These are phyloP conservation scores for Penicillium sp. DNA, from an alignment of 2,329 filamentous ascomycete genomes.

Conservation along the genomic window DNA sequence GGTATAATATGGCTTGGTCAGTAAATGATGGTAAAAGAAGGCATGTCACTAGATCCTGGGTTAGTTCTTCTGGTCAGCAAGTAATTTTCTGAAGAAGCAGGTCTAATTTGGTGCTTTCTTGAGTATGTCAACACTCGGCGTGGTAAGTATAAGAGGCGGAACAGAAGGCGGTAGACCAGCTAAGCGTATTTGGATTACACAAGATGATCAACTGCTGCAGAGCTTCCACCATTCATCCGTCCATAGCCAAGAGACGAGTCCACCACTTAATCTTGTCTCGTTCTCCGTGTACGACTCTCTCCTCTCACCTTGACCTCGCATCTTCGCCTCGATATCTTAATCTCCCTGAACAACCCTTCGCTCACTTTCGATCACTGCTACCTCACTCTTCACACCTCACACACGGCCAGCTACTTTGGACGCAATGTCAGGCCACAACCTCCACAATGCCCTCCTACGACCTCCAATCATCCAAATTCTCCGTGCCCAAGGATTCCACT, in stretches of 20 bases:
- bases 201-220: neutral
- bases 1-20: neutral
- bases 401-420: neutral
- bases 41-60: neutral
- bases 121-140: neutral
- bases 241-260: neutral
- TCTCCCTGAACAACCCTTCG: neutral
- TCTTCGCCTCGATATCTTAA: no score
- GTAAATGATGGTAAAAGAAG: no score
- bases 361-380: neutral
- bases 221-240: conserved; percentile 3
- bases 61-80: neutral
- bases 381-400: neutral
- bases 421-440: conserved; percentile 54
- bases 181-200: neutral
- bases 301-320: neutral
- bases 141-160: neutral
- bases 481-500: conserved; percentile 87
- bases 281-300: neutral
- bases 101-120: no score
- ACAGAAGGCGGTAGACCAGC: neutral
- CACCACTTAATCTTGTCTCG: neutral
- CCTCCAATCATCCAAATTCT: conserved; percentile 90
- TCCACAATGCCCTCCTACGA: conserved; percentile 80
- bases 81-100: neutral